Percentiles rank a stretch among this genome's conserved stretches.
Evolutionary conservation across 2,329 filamentous ascomycete genomes (phyloP).

Genomic region (Venturia oleaginea): DNA sequence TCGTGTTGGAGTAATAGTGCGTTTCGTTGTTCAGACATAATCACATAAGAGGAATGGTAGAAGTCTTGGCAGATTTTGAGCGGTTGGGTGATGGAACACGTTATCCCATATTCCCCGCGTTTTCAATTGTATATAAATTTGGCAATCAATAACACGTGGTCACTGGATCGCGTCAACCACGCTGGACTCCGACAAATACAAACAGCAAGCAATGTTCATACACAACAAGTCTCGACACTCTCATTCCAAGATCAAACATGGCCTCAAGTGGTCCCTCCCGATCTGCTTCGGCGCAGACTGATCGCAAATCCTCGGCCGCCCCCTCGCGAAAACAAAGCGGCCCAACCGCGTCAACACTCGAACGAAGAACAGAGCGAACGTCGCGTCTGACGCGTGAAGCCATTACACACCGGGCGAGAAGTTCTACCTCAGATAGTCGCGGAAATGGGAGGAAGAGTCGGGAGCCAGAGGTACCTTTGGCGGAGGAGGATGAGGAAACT

Average conservation of each 20-base stretch:
- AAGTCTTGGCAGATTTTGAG: too few species aligned
- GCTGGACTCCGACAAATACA: neutral
- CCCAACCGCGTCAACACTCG: slow-evolving; percentile 16
- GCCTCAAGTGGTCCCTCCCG: neutral
- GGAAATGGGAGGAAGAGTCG: slow-evolving; percentile 24
- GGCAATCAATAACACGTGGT: neutral
- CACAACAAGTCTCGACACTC: neutral
- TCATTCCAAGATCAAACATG: neutral
- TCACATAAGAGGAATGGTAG: too few species aligned
- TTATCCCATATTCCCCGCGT: neutral
- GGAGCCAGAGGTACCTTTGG: slow-evolving; percentile 23
- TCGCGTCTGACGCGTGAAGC: slow-evolving; percentile 29
- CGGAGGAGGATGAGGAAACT: neutral
- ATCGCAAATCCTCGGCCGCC: neutral
- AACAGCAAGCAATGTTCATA: neutral
- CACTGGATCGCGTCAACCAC: neutral
- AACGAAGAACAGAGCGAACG: slow-evolving; percentile 27
- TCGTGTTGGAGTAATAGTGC: too few species aligned
- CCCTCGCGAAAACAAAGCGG: neutral
- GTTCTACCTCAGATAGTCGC: slow-evolving; percentile 25
- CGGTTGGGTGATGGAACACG: too few species aligned
- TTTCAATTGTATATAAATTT: neutral
- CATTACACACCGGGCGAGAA: slow-evolving; percentile 26
- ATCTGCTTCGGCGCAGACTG: slow-evolving; percentile 6
- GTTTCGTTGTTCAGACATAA: too few species aligned